These are phyloP conservation scores for Exophiala dermatitidis DNA, from an alignment of 2,329 filamentous ascomycete species.

Conservation along the genomic window DNA sequence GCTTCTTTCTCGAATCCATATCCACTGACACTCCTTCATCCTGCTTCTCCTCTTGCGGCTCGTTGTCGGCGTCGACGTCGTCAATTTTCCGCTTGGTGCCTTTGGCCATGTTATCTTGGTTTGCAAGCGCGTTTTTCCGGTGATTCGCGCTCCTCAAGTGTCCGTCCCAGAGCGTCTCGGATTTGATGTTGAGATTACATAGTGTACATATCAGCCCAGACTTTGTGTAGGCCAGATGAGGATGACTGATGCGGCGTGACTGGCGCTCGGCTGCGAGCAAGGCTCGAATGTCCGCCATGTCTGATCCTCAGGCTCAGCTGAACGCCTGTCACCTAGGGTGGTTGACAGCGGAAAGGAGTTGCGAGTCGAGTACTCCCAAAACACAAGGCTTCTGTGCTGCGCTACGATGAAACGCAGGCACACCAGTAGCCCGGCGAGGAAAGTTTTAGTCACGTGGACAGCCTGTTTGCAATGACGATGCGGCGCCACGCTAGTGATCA, in stretches of 20 bases:
- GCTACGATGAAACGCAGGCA: no score
- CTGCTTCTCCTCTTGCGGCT: conserved; percentile 23
- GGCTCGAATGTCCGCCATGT: conserved; percentile 72
- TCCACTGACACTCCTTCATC: conserved; percentile 3
- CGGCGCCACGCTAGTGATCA: no score
- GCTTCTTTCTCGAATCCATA: conserved; percentile 19
- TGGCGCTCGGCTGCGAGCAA: conserved; percentile 71
- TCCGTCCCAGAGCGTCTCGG: conserved; percentile 59
- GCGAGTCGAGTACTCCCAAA: no score
- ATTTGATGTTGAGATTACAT: conserved; percentile 58
- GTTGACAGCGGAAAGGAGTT: no score
- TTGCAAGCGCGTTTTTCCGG: conserved; percentile 33
- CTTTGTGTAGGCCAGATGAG: conserved; percentile 60
- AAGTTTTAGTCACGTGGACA: no score
- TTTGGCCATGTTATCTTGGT: conserved; percentile 28
- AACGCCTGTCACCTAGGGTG: no score
- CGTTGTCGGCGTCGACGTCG: conserved; percentile 35
- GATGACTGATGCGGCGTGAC: conserved; percentile 64
- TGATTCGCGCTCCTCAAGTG: conserved; percentile 51
- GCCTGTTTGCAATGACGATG: no score
- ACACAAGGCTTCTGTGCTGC: no score
- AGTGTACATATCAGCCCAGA: conserved; percentile 61
- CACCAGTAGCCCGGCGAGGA: no score
- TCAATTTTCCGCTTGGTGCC: conserved; percentile 52
- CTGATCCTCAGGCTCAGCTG: neutral